Percentiles rank a stretch among this genome's conserved stretches.
phyloP scores from a whole-genome alignment of 257 asterid genomes.

The Ballota nigra region DNA sequence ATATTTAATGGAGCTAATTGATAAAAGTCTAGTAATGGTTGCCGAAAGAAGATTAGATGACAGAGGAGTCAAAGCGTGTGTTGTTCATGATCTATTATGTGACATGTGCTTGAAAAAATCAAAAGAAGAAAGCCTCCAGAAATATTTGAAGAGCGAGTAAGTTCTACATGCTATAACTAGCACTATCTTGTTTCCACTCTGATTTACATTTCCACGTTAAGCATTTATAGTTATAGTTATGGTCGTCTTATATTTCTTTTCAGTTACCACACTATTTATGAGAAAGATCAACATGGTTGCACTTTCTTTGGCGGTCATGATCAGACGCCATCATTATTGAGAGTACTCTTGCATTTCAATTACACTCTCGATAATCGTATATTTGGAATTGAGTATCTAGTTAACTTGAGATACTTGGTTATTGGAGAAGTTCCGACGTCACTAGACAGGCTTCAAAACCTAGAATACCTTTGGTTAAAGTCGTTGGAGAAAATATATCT shows the following conservation, averaged over 20 bases:
- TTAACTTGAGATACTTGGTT: slow-evolving; percentile 24
- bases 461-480: too few species aligned
- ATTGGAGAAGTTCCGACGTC: too few species aligned
- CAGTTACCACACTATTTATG: neutral
- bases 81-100: neutral
- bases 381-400: neutral
- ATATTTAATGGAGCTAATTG: too few species aligned
- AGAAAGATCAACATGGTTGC: neutral
- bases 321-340: neutral
- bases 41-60: slow-evolving; percentile 13
- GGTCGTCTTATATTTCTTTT: too few species aligned
- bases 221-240: too few species aligned
- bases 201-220: too few species aligned
- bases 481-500: too few species aligned
- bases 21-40: neutral
- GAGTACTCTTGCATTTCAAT: neutral
- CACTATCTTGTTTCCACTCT: too few species aligned
- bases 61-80: neutral
- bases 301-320: neutral
- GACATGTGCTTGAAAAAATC: neutral
- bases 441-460: too few species aligned
- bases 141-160: neutral
- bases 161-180: neutral
- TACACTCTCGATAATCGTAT: too few species aligned
- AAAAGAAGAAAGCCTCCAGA: neutral